Percentiles rank a stretch among this genome's conserved stretches.
These are phyloP conservation scores for Patellifolia procumbens DNA, from an alignment of 179 eudicot species.

Conservation along the genomic window DNA sequence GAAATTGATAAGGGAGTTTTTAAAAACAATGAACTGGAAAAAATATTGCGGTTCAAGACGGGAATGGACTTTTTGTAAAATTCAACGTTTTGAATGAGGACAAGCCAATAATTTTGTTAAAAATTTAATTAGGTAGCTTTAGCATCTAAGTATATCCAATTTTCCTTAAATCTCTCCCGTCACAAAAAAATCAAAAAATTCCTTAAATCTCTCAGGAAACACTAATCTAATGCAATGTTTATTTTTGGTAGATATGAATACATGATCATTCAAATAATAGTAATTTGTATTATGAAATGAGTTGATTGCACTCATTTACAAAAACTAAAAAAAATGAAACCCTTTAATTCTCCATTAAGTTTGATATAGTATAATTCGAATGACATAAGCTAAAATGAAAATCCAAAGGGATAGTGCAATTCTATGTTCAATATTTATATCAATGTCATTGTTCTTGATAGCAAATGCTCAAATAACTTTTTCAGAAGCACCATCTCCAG, in stretches of 20 bases:
- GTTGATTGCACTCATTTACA: too few species aligned
- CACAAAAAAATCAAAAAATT: too few species aligned
- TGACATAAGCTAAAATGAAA: background rate
- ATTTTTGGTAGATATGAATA: background rate
- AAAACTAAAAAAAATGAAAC: background rate
- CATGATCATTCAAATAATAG: background rate
- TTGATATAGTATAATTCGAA: background rate
- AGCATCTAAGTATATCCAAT: background rate
- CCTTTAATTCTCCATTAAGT: background rate
- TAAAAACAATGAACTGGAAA: too few species aligned
- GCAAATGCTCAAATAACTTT: background rate
- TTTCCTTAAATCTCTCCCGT: background rate
- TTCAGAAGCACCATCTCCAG: background rate
- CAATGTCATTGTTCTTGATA: background rate
- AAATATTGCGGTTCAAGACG: too few species aligned
- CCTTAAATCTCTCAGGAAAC: conserved; percentile 1
- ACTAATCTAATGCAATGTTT: background rate
- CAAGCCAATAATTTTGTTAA: background rate
- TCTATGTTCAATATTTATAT: background rate
- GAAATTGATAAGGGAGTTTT: too few species aligned
- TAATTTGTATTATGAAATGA: background rate
- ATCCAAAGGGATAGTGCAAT: background rate
- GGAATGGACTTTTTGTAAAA: background rate
- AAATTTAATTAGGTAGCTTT: background rate
- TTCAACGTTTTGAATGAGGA: background rate